phyloP scores from a whole-genome alignment of 2,329 filamentous ascomycete genomes.

The Chaetomiaceae sp. region DNA sequence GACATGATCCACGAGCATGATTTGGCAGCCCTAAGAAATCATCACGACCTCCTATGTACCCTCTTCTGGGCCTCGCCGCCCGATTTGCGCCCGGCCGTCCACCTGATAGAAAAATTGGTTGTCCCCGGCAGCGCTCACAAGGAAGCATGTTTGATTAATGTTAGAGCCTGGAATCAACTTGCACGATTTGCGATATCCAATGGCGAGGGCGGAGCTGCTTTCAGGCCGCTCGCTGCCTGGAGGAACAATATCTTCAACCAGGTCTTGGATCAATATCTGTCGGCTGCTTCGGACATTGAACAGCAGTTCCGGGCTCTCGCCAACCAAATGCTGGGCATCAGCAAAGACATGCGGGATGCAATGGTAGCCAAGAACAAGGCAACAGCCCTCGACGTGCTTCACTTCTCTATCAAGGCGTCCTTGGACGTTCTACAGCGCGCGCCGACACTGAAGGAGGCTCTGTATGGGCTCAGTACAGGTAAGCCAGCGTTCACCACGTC shows the following conservation, averaged over 20 bases:
- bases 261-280: constrained; percentile 54
- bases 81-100: constrained; percentile 48
- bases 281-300: constrained; percentile 52
- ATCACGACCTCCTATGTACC: constrained; percentile 64
- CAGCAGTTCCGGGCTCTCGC: constrained; percentile 50
- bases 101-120: constrained; percentile 57
- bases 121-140: constrained; percentile 58
- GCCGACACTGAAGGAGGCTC: constrained; percentile 42
- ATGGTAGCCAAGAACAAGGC: constrained; percentile 51
- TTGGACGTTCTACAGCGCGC: constrained; percentile 48
- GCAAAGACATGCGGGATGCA: constrained; percentile 42
- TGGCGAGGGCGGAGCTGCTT: constrained; percentile 38
- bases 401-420: constrained; percentile 45
- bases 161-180: constrained; percentile 60
- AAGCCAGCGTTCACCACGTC: constrained; percentile 14
- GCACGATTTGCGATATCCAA: constrained; percentile 53
- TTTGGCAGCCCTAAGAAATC: constrained; percentile 60
- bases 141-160: constrained; percentile 60
- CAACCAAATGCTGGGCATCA: constrained; percentile 41
- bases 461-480: constrained; percentile 47
- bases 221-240: constrained; percentile 52
- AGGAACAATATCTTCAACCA: constrained; percentile 55
- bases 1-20: constrained; percentile 56
- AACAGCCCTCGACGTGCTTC: constrained; percentile 50
- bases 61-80: constrained; percentile 61